A percentile compares a stretch with the other conserved stretches of the same genome.
These are phyloP conservation scores for Spergularia bocconei DNA, from an alignment of 148 eudicot genomes.

Conservation along the genomic window DNA sequence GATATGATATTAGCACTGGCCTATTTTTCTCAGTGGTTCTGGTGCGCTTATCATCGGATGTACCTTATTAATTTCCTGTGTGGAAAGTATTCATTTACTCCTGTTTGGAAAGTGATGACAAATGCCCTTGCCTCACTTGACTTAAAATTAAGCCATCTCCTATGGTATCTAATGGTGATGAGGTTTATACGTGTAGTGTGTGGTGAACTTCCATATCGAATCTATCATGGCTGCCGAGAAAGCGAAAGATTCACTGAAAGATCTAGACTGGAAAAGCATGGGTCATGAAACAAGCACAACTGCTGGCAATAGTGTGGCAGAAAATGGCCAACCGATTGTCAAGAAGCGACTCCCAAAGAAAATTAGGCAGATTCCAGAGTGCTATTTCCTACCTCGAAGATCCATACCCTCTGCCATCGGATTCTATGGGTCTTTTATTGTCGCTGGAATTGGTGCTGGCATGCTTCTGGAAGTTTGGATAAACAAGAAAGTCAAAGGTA, in stretches of 20 bases:
- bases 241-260: slow-evolving; percentile 49
- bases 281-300: slow-evolving; percentile 21
- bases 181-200: slow-evolving; percentile 11
- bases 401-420: slow-evolving; percentile 50
- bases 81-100: no score
- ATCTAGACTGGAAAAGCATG: slow-evolving; percentile 54
- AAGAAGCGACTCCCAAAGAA: slow-evolving; percentile 54
- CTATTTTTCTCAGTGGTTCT: no score
- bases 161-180: neutral
- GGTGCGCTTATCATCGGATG: no score
- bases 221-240: slow-evolving; percentile 44
- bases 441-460: slow-evolving; percentile 72
- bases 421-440: slow-evolving; percentile 62
- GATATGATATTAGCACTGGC: no score
- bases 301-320: slow-evolving; percentile 18
- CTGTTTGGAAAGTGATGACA: neutral
- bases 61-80: no score
- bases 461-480: slow-evolving; percentile 69
- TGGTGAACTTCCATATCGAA: neutral
- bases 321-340: slow-evolving; percentile 32
- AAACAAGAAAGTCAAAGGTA: slow-evolving; percentile 73
- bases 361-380: slow-evolving; percentile 59
- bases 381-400: slow-evolving; percentile 63
- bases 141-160: neutral
- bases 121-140: neutral